phyloP scores from a whole-genome alignment of 202 grass and related monocot species.

The Musa balbisiana region DNA sequence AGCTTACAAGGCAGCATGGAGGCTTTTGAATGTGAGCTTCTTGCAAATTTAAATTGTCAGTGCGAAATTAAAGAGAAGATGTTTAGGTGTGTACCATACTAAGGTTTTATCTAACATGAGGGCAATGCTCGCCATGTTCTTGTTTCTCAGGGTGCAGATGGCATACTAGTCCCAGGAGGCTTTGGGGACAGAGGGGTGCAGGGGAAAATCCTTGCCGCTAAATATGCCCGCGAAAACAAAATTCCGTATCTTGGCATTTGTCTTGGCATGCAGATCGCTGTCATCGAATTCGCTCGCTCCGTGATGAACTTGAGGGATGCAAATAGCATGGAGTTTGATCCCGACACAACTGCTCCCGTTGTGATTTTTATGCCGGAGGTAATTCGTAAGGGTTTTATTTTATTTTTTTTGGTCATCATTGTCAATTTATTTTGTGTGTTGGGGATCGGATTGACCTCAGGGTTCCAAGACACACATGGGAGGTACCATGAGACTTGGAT shows the following conservation, averaged over 20 bases:
- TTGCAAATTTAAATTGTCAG: not conserved
- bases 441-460: not conserved
- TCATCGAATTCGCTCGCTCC: constrained; percentile 2
- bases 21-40: not conserved
- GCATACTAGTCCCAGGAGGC: constrained; percentile 5
- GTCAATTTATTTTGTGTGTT: not conserved
- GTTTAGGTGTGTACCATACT: not conserved
- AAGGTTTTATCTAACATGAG: too few relatives aligned
- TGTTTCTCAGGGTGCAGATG: not conserved
- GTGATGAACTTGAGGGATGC: not conserved
- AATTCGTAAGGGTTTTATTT: not conserved
- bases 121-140: not conserved
- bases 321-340: constrained; percentile 13
- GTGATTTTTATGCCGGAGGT: constrained; percentile 17
- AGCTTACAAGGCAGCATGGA: not conserved
- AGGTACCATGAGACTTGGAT: constrained; percentile 11
- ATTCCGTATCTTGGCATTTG: constrained; percentile 18
- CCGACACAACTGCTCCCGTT: not conserved
- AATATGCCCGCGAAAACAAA: constrained; percentile 16
- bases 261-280: constrained; percentile 9
- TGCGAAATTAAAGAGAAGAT: too few relatives aligned
- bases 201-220: constrained; percentile 14
- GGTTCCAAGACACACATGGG: constrained; percentile 18
- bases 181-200: constrained; percentile 9
- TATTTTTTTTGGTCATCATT: not conserved